These are phyloP conservation scores for Plasmodium relictum DNA, from an alignment of 169 alveolate species.

Conservation along the genomic window DNA sequence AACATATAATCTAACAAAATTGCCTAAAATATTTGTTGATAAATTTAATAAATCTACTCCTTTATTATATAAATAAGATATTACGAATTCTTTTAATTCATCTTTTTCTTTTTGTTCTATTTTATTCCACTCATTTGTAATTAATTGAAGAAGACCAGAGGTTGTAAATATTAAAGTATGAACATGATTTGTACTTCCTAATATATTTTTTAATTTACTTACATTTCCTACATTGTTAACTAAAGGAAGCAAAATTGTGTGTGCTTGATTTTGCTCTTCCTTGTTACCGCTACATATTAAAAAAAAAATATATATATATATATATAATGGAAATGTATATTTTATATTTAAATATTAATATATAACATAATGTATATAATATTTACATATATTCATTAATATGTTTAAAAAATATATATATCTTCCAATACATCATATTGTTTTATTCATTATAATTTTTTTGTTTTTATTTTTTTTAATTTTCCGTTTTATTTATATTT, in stretches of 20 bases:
- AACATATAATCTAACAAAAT: conserved; percentile 90
- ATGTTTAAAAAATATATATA: not conserved
- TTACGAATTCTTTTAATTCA: conserved; percentile 90
- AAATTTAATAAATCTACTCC: conserved; percentile 93
- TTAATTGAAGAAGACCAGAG: conserved; percentile 87
- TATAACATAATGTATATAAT: not conserved
- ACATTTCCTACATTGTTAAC: conserved; percentile 89
- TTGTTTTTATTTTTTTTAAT: too few species aligned
- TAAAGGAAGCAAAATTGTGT: conserved; percentile 92
- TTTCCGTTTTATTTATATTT: too few species aligned
- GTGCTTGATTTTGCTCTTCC: conserved; percentile 93
- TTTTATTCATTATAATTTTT: too few species aligned
- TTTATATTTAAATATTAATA: not conserved
- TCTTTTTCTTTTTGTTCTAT: conserved; percentile 90
- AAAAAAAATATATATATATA: not conserved
- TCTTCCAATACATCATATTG: too few species aligned
- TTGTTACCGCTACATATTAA: conserved; percentile 87
- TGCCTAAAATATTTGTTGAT: conserved; percentile 93
- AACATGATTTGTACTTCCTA: conserved; percentile 89
- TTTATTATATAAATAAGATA: conserved; percentile 91
- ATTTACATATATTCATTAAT: not conserved
- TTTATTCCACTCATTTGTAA: conserved; percentile 91
- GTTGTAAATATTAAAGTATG: conserved; percentile 91
- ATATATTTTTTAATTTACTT: conserved; percentile 85
- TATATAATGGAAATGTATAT: not conserved